A percentile compares a stretch with the other conserved stretches of the same genome.
phyloP scores from a whole-genome alignment of 139 green algal species.

The Mesotaenium endlicherianum region DNA sequence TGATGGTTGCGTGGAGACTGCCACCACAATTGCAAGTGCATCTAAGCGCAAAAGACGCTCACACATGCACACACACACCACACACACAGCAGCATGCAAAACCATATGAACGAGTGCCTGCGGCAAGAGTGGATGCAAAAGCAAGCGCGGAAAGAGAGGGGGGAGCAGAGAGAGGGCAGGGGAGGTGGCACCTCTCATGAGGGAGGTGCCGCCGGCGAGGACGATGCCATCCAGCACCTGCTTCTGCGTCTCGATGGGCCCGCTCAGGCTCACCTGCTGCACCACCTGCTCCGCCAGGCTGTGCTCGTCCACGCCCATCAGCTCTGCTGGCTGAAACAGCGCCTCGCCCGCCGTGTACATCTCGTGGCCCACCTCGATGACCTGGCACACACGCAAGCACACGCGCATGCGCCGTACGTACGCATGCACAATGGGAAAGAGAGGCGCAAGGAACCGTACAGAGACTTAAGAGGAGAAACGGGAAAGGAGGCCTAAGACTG shows the following conservation, averaged over 20 bases:
- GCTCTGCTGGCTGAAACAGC: slow-evolving; percentile 57
- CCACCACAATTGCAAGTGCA: too few species aligned
- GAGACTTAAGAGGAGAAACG: background rate
- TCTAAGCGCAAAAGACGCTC: too few species aligned
- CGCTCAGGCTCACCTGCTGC: slow-evolving; percentile 20
- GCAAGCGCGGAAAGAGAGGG: background rate
- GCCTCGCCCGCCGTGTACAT: slow-evolving; percentile 51
- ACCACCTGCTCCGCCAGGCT: slow-evolving; percentile 49
- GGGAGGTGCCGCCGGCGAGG: slow-evolving; percentile 53
- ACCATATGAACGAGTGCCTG: too few species aligned
- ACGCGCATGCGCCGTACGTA: too few species aligned
- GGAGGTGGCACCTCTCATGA: slow-evolving; percentile 12
- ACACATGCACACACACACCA: too few species aligned
- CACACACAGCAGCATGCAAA: too few species aligned
- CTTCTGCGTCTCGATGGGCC: slow-evolving; percentile 31
- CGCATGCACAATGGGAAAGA: too few species aligned
- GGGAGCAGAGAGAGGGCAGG: slow-evolving; percentile 3
- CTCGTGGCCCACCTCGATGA: slow-evolving; percentile 30
- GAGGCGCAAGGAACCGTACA: too few species aligned
- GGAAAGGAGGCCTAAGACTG: background rate
- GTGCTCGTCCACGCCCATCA: slow-evolving; percentile 57
- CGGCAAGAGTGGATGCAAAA: background rate
- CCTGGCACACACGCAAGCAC: slow-evolving; percentile 1
- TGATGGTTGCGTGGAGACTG: too few species aligned
- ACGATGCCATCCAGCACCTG: slow-evolving; percentile 57